A percentile compares a stretch with the other conserved stretches of the same genome.
Conservation (phyloP, 2,329 filamentous ascomycete genomes). For the Hyphodiscus sp. region DNA sequence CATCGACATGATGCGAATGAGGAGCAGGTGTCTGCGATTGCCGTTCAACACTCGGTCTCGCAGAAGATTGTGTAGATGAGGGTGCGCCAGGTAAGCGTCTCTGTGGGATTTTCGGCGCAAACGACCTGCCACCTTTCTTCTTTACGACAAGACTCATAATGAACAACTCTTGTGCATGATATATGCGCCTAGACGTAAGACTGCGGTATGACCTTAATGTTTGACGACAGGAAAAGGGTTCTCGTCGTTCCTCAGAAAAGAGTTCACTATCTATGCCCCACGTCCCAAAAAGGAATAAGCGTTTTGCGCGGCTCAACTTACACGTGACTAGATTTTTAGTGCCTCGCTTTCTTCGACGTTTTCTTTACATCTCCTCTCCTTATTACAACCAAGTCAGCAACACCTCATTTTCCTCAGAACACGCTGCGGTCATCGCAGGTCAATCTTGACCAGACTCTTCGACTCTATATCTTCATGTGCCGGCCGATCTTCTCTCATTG, state of each 20-base stretch:
- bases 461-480: constrained; percentile 30
- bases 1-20: constrained; percentile 13
- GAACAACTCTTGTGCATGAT: background rate
- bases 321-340: background rate
- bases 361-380: background rate
- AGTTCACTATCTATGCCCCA: background rate
- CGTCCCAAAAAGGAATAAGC: background rate
- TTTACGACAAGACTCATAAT: constrained; percentile 2
- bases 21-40: constrained; percentile 28
- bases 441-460: constrained; percentile 8
- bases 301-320: background rate
- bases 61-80: constrained; percentile 32
- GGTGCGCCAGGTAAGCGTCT: constrained; percentile 43
- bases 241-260: no score
- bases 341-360: background rate
- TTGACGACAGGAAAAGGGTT: background rate
- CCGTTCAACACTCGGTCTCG: constrained; percentile 34
- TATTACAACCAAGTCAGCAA: background rate
- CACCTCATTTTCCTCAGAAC: background rate
- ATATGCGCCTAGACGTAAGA: background rate
- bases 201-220: background rate
- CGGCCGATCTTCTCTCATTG: constrained; percentile 50
- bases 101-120: constrained; percentile 60
- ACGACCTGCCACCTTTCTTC: constrained; percentile 29
- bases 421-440: constrained; percentile 14